Evolutionary conservation across 129 eudicot species (phyloP), one percentile per base, ranked within the genome.

Genomic region (Deinandra increscens): DNA sequence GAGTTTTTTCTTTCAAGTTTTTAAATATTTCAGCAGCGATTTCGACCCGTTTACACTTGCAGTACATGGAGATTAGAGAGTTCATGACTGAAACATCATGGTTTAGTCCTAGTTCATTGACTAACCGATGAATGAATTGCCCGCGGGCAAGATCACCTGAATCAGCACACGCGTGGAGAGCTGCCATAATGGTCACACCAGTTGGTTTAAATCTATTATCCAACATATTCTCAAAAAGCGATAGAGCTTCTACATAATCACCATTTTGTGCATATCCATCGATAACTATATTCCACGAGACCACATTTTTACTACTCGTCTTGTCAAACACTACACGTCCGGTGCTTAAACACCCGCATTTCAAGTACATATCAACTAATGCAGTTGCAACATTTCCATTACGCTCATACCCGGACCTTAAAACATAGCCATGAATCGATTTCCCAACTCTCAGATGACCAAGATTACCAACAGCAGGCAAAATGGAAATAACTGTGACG

Each of bases 31-130:
- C 72, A 60, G 79, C 74, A 14, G 93, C 99, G 56, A 78, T 50
- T 8, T 87, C 90, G 5, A 80, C 85, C 42, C 81, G 84, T 72
- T 78, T 85, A 75, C 99, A 94, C 76, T 89, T 94, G 80, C 87
- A 87, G 61, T 94, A 89, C 97, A 94, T 94, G 29, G 99, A 83
- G 70, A 94, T 87, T 55, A 94, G 70, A 62, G 97, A 94, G 81
- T 89, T 89, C 79, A 73, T 73, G 13, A 94, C 84, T 11, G 92
- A 78, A 73, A 81, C 79, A 79, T 83, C 85, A 37, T 65, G 75
- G 22, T 68, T 73, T 6, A 89, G 75, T 20, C 81, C 81, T 10
- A 78, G 60, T 62, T 82, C 81, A 64, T 78, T 69, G 20, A 81
- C 81, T 45, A 89, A 53, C 60, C 51, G 43, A 62, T 94, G 96